Conservation (phyloP, 148 eudicot species). For the Chenopodium album region DNA sequence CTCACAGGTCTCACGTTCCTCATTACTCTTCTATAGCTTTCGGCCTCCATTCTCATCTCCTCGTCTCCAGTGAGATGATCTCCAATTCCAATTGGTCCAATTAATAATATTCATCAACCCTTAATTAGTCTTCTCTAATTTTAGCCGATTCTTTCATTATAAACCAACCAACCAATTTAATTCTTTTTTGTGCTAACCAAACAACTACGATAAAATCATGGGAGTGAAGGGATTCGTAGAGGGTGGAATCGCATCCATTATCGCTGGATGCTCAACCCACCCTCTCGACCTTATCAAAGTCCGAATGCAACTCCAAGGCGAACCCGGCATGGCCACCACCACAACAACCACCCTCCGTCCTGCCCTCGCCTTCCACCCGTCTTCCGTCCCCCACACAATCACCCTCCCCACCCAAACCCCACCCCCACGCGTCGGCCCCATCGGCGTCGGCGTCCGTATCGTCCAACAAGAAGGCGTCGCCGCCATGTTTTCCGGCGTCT, state of each 20-base stretch:
- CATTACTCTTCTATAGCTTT: conserved; percentile 65
- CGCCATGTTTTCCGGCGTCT: conserved; percentile 69
- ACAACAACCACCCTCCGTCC: conserved; percentile 43
- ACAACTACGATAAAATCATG: conserved; percentile 23
- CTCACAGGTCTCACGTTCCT: conserved; percentile 69
- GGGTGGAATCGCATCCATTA: conserved; percentile 68
- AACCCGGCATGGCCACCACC: conserved; percentile 26
- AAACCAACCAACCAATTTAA: neutral
- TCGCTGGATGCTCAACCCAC: conserved; percentile 67
- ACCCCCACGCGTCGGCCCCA: conserved; percentile 44
- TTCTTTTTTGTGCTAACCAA: neutral
- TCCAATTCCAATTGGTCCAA: conserved; percentile 53
- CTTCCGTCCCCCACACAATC: conserved; percentile 13
- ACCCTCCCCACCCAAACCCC: conserved; percentile 30
- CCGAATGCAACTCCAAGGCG: conserved; percentile 80
- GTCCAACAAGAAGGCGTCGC: conserved; percentile 55
- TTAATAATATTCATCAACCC: neutral
- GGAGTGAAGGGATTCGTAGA: conserved; percentile 70
- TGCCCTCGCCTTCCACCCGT: conserved; percentile 42
- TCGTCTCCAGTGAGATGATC: conserved; percentile 66
- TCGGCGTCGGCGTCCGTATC: conserved; percentile 48
- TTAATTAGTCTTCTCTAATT: neutral
- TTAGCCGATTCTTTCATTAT: neutral
- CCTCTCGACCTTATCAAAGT: conserved; percentile 70
- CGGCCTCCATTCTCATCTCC: conserved; percentile 69